Conservation (phyloP, 2,329 filamentous ascomycete genomes). For the Calonectria honghensis region DNA sequence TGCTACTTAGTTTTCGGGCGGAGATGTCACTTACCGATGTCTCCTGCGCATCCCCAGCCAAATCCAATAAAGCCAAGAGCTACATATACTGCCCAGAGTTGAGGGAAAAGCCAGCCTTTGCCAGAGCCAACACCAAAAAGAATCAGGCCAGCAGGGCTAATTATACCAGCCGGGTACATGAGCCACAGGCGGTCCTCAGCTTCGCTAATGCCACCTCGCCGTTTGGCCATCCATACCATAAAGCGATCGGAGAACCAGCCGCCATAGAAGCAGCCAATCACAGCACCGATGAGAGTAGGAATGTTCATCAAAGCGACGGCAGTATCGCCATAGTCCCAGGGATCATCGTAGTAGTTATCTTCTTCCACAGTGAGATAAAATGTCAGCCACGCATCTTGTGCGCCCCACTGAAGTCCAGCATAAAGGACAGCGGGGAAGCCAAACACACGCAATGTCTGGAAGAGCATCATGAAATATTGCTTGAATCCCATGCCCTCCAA, state of each 20-base stretch:
- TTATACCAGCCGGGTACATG: slow-evolving; percentile 36
- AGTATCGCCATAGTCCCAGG: slow-evolving; percentile 35
- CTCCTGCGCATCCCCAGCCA: slow-evolving; percentile 39
- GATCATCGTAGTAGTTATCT: slow-evolving; percentile 38
- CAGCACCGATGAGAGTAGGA: slow-evolving; percentile 35
- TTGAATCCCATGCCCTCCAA: slow-evolving; percentile 28
- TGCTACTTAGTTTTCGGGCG: not conserved
- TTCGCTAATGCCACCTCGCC: slow-evolving; percentile 35
- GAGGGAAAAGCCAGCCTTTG: slow-evolving; percentile 35
- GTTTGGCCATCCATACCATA: slow-evolving; percentile 30
- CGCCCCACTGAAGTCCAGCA: slow-evolving; percentile 37
- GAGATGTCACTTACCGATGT: slow-evolving; percentile 26
- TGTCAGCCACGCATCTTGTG: slow-evolving; percentile 36
- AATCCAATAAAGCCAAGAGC: slow-evolving; percentile 37
- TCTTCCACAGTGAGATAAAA: slow-evolving; percentile 38
- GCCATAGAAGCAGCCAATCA: slow-evolving; percentile 35
- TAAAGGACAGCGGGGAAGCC: slow-evolving; percentile 34
- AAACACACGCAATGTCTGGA: slow-evolving; percentile 36
- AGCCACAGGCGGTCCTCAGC: slow-evolving; percentile 37
- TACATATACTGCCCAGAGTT: slow-evolving; percentile 33
- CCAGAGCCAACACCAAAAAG: slow-evolving; percentile 36
- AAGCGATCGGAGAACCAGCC: slow-evolving; percentile 36
- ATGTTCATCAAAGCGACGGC: slow-evolving; percentile 38
- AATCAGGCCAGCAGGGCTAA: slow-evolving; percentile 32
- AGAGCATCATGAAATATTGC: slow-evolving; percentile 32